Evolutionary conservation across 345 rosid genomes (phyloP).

Genomic region (Citrus sp.): DNA sequence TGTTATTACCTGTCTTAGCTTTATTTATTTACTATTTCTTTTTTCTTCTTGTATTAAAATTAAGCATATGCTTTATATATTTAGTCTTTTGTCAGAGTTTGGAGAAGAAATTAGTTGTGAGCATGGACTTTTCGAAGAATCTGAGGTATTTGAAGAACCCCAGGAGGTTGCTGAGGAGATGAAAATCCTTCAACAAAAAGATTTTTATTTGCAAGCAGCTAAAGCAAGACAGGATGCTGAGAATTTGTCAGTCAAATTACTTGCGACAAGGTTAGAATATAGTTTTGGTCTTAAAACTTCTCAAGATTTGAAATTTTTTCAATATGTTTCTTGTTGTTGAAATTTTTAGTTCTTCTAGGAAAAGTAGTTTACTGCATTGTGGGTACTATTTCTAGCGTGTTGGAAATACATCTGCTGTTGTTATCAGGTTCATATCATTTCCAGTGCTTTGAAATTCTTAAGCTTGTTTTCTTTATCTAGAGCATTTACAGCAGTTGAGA

Average conservation of each 20-base stretch:
- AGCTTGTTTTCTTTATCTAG: constrained; percentile 27
- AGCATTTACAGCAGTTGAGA: constrained; percentile 65
- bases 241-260: constrained; percentile 55
- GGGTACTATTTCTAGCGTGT: neutral
- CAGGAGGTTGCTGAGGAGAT: constrained; percentile 32
- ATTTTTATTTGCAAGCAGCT: constrained; percentile 14
- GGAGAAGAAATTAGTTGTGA: constrained; percentile 31
- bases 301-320: neutral
- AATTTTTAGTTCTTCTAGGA: neutral
- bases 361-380: neutral
- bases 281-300: neutral
- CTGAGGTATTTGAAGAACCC: constrained; percentile 29
- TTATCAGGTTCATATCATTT: neutral
- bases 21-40: neutral
- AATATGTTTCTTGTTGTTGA: neutral
- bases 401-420: neutral
- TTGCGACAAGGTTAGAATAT: constrained; percentile 52
- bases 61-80: neutral
- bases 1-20: neutral
- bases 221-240: constrained; percentile 49
- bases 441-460: neutral
- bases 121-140: constrained; percentile 26
- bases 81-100: constrained; percentile 21
- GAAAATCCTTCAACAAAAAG: constrained; percentile 21
- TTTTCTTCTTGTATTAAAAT: neutral